phyloP scores from a whole-genome alignment of 1,284 basidiomycete genomes.

The Pascua sp. region DNA sequence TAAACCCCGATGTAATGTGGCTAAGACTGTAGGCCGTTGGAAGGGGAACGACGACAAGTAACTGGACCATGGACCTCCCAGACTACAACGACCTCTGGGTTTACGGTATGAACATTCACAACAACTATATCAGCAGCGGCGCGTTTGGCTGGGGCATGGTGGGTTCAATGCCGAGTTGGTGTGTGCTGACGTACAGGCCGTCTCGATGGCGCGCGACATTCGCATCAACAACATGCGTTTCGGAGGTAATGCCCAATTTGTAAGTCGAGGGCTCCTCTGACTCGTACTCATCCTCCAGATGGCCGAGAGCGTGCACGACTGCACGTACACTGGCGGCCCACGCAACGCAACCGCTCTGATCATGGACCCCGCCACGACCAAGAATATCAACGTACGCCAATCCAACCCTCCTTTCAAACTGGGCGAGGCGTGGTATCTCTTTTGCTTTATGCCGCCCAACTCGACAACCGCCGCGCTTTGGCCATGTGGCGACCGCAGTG shows the following conservation, averaged over 20 bases:
- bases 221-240: neutral
- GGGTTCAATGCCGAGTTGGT: too few species aligned
- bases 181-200: neutral
- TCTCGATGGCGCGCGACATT: neutral
- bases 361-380: neutral
- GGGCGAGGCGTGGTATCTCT: neutral
- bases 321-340: neutral
- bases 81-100: neutral
- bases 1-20: too few species aligned
- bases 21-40: constrained; percentile 53
- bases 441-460: neutral
- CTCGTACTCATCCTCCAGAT: neutral
- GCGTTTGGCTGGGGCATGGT: neutral
- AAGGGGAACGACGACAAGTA: neutral
- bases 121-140: neutral
- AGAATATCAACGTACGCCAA: neutral
- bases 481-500: too few species aligned
- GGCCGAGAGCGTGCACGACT: neutral
- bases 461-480: too few species aligned
- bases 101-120: neutral
- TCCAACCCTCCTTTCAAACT: neutral
- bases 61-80: neutral
- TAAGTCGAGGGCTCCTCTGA: neutral
- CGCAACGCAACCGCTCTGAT: neutral
- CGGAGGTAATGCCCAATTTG: neutral